phyloP scores from a whole-genome alignment of 208 protist genomes.

The Blastocrithidia nonstop region DNA sequence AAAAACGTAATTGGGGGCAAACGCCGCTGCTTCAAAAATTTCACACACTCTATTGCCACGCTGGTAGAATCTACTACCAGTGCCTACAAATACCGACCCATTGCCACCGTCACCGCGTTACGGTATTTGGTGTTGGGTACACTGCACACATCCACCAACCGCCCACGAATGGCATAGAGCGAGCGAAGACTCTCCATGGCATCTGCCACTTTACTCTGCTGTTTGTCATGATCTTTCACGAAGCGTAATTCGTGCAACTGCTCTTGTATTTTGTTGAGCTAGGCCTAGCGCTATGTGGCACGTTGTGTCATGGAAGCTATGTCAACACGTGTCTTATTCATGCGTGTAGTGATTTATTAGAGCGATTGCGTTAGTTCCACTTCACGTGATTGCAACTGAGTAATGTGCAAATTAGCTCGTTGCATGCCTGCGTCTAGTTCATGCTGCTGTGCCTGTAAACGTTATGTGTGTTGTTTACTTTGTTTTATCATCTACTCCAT shows the following conservation, averaged over 20 bases:
- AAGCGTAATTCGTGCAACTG: slow-evolving; percentile 76
- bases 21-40: slow-evolving; percentile 93
- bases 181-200: slow-evolving; percentile 82
- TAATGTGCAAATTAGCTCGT: slow-evolving; percentile 9
- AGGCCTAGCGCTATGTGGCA: slow-evolving; percentile 43
- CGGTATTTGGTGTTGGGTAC: slow-evolving; percentile 84
- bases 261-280: slow-evolving; percentile 79
- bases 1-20: slow-evolving; percentile 92
- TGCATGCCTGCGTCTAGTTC: slow-evolving; percentile 28
- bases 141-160: slow-evolving; percentile 88
- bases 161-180: slow-evolving; percentile 82
- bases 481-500: slow-evolving; percentile 41
- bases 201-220: slow-evolving; percentile 50
- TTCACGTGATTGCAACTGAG: slow-evolving; percentile 36
- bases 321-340: slow-evolving; percentile 15
- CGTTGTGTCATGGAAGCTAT: slow-evolving; percentile 33
- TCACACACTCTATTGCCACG: slow-evolving; percentile 87
- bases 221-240: slow-evolving; percentile 73
- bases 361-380: slow-evolving; percentile 25
- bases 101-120: slow-evolving; percentile 88
- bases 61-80: slow-evolving; percentile 92
- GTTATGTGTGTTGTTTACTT: slow-evolving; percentile 30
- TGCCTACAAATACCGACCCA: slow-evolving; percentile 93
- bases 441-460: slow-evolving; percentile 23
- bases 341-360: slow-evolving; percentile 17